Conservation (phyloP, 2,329 filamentous ascomycete species). For the Trichoderma lentiforme region DNA sequence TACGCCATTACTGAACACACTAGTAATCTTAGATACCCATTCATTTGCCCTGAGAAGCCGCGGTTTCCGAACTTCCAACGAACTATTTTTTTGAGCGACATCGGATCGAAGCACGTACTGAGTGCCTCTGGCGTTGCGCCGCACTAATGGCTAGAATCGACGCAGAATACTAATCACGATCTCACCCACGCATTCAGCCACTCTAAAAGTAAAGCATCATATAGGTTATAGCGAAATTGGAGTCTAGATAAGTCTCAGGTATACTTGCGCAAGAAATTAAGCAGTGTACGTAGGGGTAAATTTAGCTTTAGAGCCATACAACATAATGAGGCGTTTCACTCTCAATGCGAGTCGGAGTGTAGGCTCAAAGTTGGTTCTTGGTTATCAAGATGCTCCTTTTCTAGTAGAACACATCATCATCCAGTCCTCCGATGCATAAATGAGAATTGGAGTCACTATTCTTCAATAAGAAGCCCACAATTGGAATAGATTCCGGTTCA, state of each 20-base stretch:
- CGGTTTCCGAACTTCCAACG: neutral
- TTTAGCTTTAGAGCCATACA: neutral
- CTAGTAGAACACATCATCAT: neutral
- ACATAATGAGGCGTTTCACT: neutral
- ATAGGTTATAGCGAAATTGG: neutral
- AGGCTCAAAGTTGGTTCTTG: neutral
- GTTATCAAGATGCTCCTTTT: neutral
- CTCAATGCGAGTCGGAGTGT: neutral
- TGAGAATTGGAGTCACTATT: neutral
- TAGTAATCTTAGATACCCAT: neutral
- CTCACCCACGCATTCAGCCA: neutral
- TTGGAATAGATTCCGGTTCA: neutral
- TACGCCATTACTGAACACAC: neutral
- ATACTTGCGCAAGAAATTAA: neutral
- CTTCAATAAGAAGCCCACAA: neutral
- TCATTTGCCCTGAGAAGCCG: neutral
- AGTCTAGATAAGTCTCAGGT: neutral
- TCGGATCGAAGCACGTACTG: neutral
- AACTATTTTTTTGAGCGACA: neutral
- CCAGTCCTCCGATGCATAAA: neutral
- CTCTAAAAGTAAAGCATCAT: neutral
- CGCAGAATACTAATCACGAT: neutral
- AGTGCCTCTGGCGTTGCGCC: neutral
- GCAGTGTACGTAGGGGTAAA: neutral
- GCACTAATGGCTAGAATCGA: neutral